Evolutionary conservation across 2,329 filamentous ascomycete genomes (phyloP), one percentile per base, ranked within the genome.

Genomic region (Pseudogymnoascus sp.): DNA sequence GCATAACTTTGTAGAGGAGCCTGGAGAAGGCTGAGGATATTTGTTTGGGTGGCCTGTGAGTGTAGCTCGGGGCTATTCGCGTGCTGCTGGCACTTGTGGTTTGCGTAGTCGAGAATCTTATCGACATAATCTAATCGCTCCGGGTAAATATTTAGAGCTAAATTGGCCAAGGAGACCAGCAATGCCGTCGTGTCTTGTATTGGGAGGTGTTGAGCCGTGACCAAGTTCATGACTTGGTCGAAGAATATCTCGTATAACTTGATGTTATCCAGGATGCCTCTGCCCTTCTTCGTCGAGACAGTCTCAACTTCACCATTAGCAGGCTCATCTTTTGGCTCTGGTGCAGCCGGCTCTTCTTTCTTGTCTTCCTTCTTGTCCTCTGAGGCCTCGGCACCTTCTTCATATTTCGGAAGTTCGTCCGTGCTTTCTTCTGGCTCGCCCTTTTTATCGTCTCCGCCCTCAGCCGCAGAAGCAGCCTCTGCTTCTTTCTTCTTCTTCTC

Each of bases 241-340:
- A 98, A 96, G 81, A 98, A 99, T 65, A 98, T 91, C 77, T 98
- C 93, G 75, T 98, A 98, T 23, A 99, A 84, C 77, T 91, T 93
- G 65, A 96, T 87, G 71, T 92, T 88, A 62, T 87, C 83, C 0
- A 89, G 88, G 68, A 92, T 90, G 19, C 85, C 79, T 70, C 77
- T 76, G 60, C 43, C 70, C 66, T 69, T 72, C 63, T 68, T 70
- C 16, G 48, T 21, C 2, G 62, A 21, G 8, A 63, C 37, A 13
- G 71, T 72, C 3, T 77, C 76, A 14, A 77, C 76, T 4, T 79
- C 74, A 25, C 78, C 80, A 61, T 85, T 70, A 1, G 63, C 66
- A 13, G 69, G 68, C 64, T 69, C 67, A 2, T 64, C 31, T 31
- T 64, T 64, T 28, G 65, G 62, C 34, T 69, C 64, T 16, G 67